Conservation (phyloP, 345 rosid genomes). For the Corchorus olitorius region DNA sequence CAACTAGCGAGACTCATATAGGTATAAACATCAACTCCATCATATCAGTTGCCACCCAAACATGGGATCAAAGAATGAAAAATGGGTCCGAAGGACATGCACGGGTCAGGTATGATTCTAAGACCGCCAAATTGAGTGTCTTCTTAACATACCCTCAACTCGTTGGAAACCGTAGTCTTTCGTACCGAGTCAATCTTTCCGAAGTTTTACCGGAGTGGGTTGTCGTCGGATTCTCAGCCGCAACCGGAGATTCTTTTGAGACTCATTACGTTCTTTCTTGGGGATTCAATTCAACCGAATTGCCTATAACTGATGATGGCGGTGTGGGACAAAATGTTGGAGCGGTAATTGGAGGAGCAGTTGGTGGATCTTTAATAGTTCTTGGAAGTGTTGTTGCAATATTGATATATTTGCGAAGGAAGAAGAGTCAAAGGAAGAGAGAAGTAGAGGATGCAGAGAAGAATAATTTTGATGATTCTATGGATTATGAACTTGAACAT, state of each 20-base stretch:
- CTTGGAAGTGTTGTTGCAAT: not conserved
- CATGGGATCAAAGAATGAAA: not conserved
- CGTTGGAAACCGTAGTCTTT: not conserved
- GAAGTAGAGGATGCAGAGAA: not conserved
- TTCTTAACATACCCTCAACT: not conserved
- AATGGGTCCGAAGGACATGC: not conserved
- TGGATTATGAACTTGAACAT: not conserved
- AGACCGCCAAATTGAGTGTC: not conserved
- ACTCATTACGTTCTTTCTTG: not conserved
- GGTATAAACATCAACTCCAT: not conserved
- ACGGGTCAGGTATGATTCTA: not conserved
- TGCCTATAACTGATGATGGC: not conserved
- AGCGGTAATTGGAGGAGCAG: not conserved
- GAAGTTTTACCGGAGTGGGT: conserved; percentile 7
- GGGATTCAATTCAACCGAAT: conserved; percentile 8
- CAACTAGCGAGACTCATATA: not conserved
- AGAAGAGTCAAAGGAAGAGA: not conserved
- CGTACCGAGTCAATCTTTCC: not conserved
- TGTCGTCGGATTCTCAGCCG: conserved; percentile 18
- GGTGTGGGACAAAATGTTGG: not conserved
- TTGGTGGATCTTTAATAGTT: not conserved
- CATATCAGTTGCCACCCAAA: not conserved
- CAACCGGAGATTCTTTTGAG: not conserved
- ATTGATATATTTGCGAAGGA: not conserved
- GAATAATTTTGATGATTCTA: not conserved